Evolutionary conservation across 768 basidiomycete genomes (phyloP).

Genomic region (Goffeauzyma gilvescens): DNA sequence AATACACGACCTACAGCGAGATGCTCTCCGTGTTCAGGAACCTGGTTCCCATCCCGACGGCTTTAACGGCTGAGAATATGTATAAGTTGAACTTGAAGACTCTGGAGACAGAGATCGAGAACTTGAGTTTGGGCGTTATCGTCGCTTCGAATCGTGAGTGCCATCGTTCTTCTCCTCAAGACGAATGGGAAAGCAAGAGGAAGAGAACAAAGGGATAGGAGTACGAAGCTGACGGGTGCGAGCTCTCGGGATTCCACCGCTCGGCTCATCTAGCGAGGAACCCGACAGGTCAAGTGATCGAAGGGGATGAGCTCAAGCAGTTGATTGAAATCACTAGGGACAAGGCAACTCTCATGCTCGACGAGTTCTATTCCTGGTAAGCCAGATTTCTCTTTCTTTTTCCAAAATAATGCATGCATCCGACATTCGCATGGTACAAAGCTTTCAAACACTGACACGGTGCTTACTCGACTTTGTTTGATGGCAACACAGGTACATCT

Average conservation of each 20-base stretch:
- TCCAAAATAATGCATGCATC: too few relatives aligned
- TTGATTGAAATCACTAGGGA: conserved; percentile 56
- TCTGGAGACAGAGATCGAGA: conserved; percentile 63
- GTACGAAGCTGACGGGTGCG: too few relatives aligned
- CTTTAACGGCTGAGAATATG: conserved; percentile 35
- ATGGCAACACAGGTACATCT: conserved; percentile 43
- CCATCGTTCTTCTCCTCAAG: neutral
- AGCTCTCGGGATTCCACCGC: neutral
- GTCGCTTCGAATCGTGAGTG: conserved; percentile 56
- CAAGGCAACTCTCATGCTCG: conserved; percentile 46
- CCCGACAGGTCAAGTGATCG: conserved; percentile 76
- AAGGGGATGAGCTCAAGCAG: conserved; percentile 60
- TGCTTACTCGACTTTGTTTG: neutral
- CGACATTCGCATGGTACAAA: too few relatives aligned
- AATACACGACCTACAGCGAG: conserved; percentile 19
- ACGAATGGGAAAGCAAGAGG: neutral
- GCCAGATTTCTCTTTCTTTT: too few relatives aligned
- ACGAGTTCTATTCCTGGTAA: conserved; percentile 66
- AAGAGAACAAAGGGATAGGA: neutral
- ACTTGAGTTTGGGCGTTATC: conserved; percentile 65
- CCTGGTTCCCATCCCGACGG: conserved; percentile 75
- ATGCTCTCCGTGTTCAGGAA: conserved; percentile 50
- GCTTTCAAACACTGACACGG: neutral
- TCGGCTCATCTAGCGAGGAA: conserved; percentile 48
- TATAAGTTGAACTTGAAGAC: conserved; percentile 66